A percentile compares a stretch with the other conserved stretches of the same genome.
Evolutionary conservation across 2,329 filamentous ascomycete genomes (phyloP).

Genomic region (Blastomyces percursus): DNA sequence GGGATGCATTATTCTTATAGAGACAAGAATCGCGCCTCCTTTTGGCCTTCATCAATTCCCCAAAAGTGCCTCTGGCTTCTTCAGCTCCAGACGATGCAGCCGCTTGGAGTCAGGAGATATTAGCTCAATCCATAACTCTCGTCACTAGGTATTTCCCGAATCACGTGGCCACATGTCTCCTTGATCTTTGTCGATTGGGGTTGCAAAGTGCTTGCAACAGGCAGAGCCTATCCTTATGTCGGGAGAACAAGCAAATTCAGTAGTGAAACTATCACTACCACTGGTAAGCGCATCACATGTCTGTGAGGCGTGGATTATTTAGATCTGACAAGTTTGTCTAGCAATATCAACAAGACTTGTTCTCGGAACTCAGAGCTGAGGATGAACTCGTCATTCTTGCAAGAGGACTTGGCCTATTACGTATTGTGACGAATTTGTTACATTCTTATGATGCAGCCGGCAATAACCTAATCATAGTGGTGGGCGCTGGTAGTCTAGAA

Average conservation of each 20-base stretch:
- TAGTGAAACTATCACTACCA: slow-evolving; percentile 52
- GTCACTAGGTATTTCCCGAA: neutral
- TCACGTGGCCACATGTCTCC: slow-evolving; percentile 9
- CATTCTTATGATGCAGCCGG: slow-evolving; percentile 95
- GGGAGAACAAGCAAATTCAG: slow-evolving; percentile 5
- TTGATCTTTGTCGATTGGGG: neutral
- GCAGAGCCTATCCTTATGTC: slow-evolving; percentile 9
- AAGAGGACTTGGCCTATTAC: slow-evolving; percentile 80
- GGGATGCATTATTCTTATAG: neutral
- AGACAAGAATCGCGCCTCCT: neutral
- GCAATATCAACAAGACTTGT: slow-evolving; percentile 90
- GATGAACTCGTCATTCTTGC: slow-evolving; percentile 92
- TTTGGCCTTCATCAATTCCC: neutral
- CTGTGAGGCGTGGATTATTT: neutral
- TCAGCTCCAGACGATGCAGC: neutral
- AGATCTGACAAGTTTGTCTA: slow-evolving; percentile 20
- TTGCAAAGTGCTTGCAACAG: no score
- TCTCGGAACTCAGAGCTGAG: slow-evolving; percentile 76
- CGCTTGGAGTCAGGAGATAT: neutral
- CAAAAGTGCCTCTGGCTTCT: neutral
- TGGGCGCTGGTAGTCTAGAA: slow-evolving; percentile 83
- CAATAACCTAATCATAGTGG: slow-evolving; percentile 79
- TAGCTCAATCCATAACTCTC: neutral
- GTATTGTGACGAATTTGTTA: slow-evolving; percentile 86
- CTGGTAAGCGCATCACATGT: slow-evolving; percentile 33